Percentiles rank a stretch among this genome's conserved stretches.
Evolutionary conservation across 495 filamentous ascomycete genomes (phyloP).

Genomic region (Amniculicola lignicola): DNA sequence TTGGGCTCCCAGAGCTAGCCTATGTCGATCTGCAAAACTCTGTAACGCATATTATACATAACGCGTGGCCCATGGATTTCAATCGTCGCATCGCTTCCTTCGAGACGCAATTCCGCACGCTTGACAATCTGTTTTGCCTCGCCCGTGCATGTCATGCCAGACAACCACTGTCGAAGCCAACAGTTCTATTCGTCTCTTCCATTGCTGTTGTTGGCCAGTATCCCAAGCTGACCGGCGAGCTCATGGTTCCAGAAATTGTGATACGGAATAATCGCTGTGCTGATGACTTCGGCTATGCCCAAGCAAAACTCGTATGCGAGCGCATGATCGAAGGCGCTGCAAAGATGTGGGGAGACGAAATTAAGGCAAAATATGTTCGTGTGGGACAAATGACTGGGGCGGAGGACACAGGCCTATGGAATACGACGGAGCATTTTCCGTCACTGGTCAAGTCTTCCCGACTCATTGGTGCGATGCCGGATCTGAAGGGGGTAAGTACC

Average conservation of each 20-base stretch:
- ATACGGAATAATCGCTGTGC: too few relatives aligned
- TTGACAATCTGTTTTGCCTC: conserved; percentile 50
- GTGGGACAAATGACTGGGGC: conserved; percentile 19
- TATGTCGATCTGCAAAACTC: not conserved
- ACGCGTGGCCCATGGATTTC: conserved; percentile 36
- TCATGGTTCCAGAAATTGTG: conserved; percentile 15
- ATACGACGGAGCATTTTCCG: conserved; percentile 14
- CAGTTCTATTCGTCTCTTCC: conserved; percentile 56
- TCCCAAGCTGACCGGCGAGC: conserved; percentile 35
- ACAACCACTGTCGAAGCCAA: conserved; percentile 34
- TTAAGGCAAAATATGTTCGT: conserved; percentile 7
- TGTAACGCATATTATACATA: conserved; percentile 7
- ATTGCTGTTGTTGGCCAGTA: conserved; percentile 51
- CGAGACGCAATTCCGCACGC: conserved; percentile 49
- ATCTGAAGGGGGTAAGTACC: not conserved
- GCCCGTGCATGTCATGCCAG: conserved; percentile 36
- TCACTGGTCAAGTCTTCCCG: conserved; percentile 14
- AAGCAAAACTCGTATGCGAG: conserved; percentile 24
- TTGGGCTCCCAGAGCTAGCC: conserved; percentile 44
- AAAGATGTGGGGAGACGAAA: not conserved
- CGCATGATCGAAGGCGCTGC: conserved; percentile 16
- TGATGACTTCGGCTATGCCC: conserved; percentile 25
- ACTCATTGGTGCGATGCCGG: not conserved
- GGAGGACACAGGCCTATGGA: conserved; percentile 10
- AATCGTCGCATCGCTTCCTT: conserved; percentile 46